phyloP scores from a whole-genome alignment of 1,284 basidiomycete genomes.

The Cutaneotrichosporon arboriforme region DNA sequence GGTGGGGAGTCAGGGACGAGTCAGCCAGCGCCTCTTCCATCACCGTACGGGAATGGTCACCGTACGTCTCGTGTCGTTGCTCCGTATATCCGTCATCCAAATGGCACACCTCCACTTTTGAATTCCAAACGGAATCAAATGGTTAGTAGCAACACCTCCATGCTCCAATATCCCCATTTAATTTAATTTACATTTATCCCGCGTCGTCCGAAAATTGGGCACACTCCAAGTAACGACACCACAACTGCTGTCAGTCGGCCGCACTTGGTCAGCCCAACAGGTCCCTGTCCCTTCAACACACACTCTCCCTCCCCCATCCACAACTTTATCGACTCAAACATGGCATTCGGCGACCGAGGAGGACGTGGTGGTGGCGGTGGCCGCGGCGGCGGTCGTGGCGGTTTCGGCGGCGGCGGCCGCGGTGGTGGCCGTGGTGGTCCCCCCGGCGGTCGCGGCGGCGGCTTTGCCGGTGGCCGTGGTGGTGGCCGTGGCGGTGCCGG shows the following conservation, averaged over 20 bases:
- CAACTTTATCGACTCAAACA: slow-evolving; percentile 21
- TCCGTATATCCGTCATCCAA: too few species aligned
- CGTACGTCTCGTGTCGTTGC: too few species aligned
- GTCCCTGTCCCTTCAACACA: background rate
- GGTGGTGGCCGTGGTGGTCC: slow-evolving; percentile 40
- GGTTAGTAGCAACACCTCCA: too few species aligned
- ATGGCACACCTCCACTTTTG: too few species aligned
- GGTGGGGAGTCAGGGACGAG: too few species aligned
- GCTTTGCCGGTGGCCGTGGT: slow-evolving; percentile 26
- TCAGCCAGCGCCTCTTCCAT: too few species aligned
- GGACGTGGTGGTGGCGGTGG: slow-evolving; percentile 46
- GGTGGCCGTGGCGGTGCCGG: slow-evolving; percentile 29
- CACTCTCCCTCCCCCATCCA: background rate
- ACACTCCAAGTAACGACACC: background rate
- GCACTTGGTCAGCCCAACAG: background rate
- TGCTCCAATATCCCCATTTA: too few species aligned
- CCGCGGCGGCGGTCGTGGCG: slow-evolving; percentile 48
- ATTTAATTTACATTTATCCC: slow-evolving; percentile 13
- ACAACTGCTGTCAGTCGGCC: too few species aligned
- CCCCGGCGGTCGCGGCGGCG: slow-evolving; percentile 33
- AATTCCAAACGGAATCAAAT: too few species aligned
- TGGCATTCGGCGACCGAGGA: slow-evolving; percentile 52
- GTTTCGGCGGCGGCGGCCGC: slow-evolving; percentile 42
- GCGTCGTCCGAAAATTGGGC: slow-evolving; percentile 8
- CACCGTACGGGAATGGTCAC: too few species aligned